These are phyloP conservation scores for Boletus tylopilopsis DNA, from an alignment of 768 basidiomycete species.

Conservation along the genomic window DNA sequence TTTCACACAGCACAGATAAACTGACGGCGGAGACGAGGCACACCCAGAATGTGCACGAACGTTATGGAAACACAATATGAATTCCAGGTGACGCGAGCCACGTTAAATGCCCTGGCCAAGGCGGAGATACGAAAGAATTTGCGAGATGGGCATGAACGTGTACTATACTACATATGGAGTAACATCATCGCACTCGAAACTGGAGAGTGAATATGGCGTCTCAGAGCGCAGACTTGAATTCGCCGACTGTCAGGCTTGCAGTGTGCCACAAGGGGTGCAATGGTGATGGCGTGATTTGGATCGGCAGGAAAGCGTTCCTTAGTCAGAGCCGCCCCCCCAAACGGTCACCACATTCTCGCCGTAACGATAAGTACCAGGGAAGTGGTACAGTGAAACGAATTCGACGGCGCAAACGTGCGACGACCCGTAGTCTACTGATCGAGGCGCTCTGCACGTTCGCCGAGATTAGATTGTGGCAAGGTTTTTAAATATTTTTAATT, in stretches of 20 bases:
- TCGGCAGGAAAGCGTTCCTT: not conserved
- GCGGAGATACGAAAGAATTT: not conserved
- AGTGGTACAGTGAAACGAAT: not conserved
- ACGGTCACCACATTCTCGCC: conserved; percentile 12
- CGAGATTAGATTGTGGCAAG: not conserved
- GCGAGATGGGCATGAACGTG: not conserved
- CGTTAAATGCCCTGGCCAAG: not conserved
- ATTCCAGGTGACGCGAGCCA: not conserved
- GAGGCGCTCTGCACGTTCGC: conserved; percentile 16
- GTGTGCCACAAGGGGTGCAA: not conserved
- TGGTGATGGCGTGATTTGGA: conserved; percentile 12
- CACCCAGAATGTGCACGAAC: conserved; percentile 2
- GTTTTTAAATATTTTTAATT: conserved; percentile 6
- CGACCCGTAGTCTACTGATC: too few species aligned
- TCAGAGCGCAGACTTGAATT: not conserved
- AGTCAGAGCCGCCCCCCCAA: conserved; percentile 8
- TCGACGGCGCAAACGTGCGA: conserved; percentile 18
- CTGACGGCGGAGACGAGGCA: not conserved
- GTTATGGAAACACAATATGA: not conserved
- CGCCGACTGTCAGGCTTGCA: not conserved
- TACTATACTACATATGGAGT: not conserved
- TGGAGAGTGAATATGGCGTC: conserved; percentile 3
- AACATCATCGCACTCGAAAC: not conserved
- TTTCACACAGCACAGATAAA: conserved; percentile 4
- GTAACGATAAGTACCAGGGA: too few species aligned